A percentile compares a stretch with the other conserved stretches of the same genome.
phyloP scores from a whole-genome alignment of 1,284 basidiomycete genomes.

The Moesziomyces parantarcticus region DNA sequence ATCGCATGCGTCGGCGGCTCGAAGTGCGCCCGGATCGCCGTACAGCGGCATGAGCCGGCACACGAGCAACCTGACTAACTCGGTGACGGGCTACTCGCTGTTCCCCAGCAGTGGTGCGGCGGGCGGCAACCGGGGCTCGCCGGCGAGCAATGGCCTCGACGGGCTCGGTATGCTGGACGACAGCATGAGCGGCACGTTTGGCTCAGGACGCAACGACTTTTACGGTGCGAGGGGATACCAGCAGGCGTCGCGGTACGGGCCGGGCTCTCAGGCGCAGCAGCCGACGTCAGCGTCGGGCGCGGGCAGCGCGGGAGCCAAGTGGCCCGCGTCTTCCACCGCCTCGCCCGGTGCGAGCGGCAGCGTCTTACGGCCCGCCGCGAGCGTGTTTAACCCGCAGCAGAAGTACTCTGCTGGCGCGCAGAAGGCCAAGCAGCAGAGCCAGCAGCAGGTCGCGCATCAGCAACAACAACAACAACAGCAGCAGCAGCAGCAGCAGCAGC shows the following conservation, averaged over 20 bases:
- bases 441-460: constrained; percentile 13
- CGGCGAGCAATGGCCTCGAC: constrained; percentile 26
- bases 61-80: constrained; percentile 26
- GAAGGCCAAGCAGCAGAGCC: constrained; percentile 20
- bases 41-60: constrained; percentile 46
- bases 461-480: constrained; percentile 23
- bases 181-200: constrained; percentile 7
- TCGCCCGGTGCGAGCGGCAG: constrained; percentile 14
- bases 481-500: constrained; percentile 25
- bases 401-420: constrained; percentile 22
- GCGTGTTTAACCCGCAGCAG: constrained; percentile 33
- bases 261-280: constrained; percentile 9
- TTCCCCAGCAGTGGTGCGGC: constrained; percentile 28
- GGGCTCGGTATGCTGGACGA: constrained; percentile 41
- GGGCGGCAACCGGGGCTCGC: constrained; percentile 14
- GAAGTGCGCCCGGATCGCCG: constrained; percentile 44
- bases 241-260: constrained; percentile 1
- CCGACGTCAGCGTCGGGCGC: background rate
- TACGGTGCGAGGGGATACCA: constrained; percentile 42
- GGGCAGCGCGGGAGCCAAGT: constrained; percentile 12
- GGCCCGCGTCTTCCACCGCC: constrained; percentile 12
- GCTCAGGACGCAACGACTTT: constrained; percentile 26
- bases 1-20: constrained; percentile 33
- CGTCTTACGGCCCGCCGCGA: constrained; percentile 31
- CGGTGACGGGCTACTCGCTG: constrained; percentile 39